Evolutionary conservation across 148 eudicot species (phyloP).

Genomic region (Cornus florida): DNA sequence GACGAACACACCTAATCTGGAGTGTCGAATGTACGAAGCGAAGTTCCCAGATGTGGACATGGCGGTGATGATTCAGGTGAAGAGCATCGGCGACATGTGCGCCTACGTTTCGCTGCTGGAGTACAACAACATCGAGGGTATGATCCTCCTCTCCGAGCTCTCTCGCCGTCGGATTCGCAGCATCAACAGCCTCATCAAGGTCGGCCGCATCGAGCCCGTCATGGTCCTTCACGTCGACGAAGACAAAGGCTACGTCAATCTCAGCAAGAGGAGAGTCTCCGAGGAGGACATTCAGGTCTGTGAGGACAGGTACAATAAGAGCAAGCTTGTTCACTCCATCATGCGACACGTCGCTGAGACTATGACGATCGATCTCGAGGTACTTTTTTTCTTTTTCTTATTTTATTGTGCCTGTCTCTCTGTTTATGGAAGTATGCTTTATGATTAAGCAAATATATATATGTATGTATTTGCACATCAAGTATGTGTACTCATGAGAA

Average conservation of each 20-base stretch:
- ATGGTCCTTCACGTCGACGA: constrained; percentile 89
- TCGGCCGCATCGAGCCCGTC: constrained; percentile 90
- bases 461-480: too few species aligned
- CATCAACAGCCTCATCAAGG: constrained; percentile 83
- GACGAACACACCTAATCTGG: constrained; percentile 49
- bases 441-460: too few species aligned
- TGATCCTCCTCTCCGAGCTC: constrained; percentile 91
- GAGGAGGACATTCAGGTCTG: constrained; percentile 87
- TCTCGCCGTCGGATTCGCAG: constrained; percentile 91
- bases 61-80: constrained; percentile 94
- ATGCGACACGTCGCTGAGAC: constrained; percentile 98
- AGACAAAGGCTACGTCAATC: constrained; percentile 90
- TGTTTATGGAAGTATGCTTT: too few species aligned
- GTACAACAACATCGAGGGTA: constrained; percentile 98
- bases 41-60: constrained; percentile 89
- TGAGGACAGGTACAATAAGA: constrained; percentile 92
- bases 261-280: constrained; percentile 85
- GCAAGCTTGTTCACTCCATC: constrained; percentile 95
- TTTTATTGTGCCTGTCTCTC: too few species aligned
- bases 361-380: constrained; percentile 75
- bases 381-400: not conserved
- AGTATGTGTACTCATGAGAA: too few species aligned
- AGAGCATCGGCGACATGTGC: constrained; percentile 92
- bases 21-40: constrained; percentile 93
- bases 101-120: constrained; percentile 82